phyloP scores from a whole-genome alignment of 495 filamentous ascomycete species.

The Cercophora newfieldiana region DNA sequence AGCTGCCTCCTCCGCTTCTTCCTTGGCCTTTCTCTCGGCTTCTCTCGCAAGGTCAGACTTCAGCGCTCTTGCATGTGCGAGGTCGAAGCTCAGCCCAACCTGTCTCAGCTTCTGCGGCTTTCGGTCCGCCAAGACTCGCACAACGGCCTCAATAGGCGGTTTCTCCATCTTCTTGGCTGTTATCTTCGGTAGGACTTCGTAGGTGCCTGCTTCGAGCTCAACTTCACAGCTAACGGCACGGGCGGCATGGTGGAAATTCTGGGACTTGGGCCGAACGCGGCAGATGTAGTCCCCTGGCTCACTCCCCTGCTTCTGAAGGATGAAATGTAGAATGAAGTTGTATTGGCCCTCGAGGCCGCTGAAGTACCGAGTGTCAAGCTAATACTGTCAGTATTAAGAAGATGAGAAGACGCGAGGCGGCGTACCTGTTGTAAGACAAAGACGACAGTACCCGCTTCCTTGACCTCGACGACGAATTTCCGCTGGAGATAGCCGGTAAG shows the following conservation, averaged over 20 bases:
- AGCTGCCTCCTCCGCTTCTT: not conserved
- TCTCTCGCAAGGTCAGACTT: constrained; percentile 36
- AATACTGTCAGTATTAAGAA: not conserved
- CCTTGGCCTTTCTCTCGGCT: constrained; percentile 15
- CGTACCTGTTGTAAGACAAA: constrained; percentile 63
- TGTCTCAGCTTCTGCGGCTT: constrained; percentile 70
- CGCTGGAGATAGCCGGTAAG: constrained; percentile 66
- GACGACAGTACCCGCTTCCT: constrained; percentile 58
- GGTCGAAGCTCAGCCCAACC: constrained; percentile 66
- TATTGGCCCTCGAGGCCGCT: constrained; percentile 67
- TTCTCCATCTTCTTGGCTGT: constrained; percentile 54
- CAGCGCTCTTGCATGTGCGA: constrained; percentile 66
- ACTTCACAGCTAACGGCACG: constrained; percentile 72
- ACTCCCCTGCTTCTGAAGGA: constrained; percentile 66
- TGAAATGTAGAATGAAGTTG: constrained; percentile 66
- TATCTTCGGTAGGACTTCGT: constrained; percentile 68
- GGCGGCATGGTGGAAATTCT: constrained; percentile 44
- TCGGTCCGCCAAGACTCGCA: constrained; percentile 50
- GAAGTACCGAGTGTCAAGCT: constrained; percentile 70
- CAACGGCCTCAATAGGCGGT: constrained; percentile 54
- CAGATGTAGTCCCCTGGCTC: constrained; percentile 66
- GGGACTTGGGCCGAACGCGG: constrained; percentile 47
- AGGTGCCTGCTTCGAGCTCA: constrained; percentile 66
- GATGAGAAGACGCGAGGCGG: not conserved
- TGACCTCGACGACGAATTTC: constrained; percentile 64